Evolutionary conservation across 2,329 filamentous ascomycete species (phyloP).

Genomic region (Fusarium newnesense): DNA sequence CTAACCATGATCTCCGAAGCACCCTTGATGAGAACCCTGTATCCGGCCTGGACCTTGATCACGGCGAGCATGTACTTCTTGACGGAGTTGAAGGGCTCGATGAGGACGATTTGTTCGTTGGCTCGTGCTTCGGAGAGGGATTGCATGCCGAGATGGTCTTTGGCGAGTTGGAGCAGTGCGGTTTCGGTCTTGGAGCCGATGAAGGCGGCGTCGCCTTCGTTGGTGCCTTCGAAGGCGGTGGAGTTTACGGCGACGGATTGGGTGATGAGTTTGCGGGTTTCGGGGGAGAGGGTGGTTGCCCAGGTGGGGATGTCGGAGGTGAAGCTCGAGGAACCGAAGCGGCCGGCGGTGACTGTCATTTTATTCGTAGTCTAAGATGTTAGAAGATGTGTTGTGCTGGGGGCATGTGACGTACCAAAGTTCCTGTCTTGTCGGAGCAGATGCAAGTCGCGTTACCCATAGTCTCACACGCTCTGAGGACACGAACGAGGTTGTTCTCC

Average conservation of each 20-base stretch:
- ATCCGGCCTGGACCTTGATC: slow-evolving; percentile 61
- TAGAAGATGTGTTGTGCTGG: rapidly evolving
- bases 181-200: slow-evolving; percentile 84
- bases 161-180: slow-evolving; percentile 74
- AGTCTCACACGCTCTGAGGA: slow-evolving; percentile 81
- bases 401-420: slow-evolving; percentile 49
- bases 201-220: slow-evolving; percentile 71
- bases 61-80: slow-evolving; percentile 79
- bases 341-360: slow-evolving; percentile 73
- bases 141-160: slow-evolving; percentile 74
- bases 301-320: slow-evolving; percentile 43
- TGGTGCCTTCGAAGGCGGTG: slow-evolving; percentile 79
- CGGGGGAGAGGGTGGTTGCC: slow-evolving; percentile 38
- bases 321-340: slow-evolving; percentile 60
- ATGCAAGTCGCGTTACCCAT: slow-evolving; percentile 83
- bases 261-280: slow-evolving; percentile 42
- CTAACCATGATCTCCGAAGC: slow-evolving; percentile 71
- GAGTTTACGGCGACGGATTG: slow-evolving; percentile 70
- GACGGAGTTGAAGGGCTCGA: slow-evolving; percentile 79
- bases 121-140: slow-evolving; percentile 72
- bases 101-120: slow-evolving; percentile 68
- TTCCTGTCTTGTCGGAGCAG: slow-evolving; percentile 75
- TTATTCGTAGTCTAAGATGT: slow-evolving; percentile 62
- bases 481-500: slow-evolving; percentile 80
- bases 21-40: slow-evolving; percentile 70